Percentiles rank a stretch among this genome's conserved stretches.
These are phyloP conservation scores for Phaseolus lunatus DNA, from an alignment of 306 rosid species.

Conservation along the genomic window DNA sequence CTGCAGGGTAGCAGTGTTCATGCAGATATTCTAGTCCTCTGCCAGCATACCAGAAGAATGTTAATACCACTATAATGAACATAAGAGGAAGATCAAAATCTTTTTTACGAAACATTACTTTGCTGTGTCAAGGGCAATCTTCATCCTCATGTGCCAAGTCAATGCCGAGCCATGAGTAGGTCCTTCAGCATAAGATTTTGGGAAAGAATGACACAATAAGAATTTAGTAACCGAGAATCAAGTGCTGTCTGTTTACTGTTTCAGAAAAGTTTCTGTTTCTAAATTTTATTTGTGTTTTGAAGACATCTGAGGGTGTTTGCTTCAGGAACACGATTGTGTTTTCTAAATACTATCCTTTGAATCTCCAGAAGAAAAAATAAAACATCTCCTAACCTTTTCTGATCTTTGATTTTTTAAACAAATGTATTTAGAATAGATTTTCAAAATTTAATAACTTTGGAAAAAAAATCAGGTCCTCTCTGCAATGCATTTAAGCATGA, in stretches of 20 bases:
- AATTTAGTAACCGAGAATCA: neutral
- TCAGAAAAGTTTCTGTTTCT: neutral
- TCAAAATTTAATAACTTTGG: neutral
- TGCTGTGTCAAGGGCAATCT: conserved; percentile 93
- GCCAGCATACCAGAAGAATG: conserved; percentile 48
- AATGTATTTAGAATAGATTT: neutral
- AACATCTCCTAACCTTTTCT: neutral
- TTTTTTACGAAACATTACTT: conserved; percentile 58
- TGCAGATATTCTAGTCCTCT: conserved; percentile 95
- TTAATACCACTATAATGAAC: conserved; percentile 7
- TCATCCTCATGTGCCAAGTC: conserved; percentile 95
- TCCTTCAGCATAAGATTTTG: conserved; percentile 54
- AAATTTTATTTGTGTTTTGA: neutral
- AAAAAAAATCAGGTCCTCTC: neutral
- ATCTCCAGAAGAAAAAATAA: neutral
- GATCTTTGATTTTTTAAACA: neutral
- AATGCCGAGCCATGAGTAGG: conserved; percentile 80
- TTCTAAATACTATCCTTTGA: neutral
- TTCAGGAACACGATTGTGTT: neutral
- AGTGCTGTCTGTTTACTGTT: neutral
- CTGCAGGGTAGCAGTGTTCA: conserved; percentile 81
- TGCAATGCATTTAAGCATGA: neutral
- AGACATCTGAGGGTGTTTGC: neutral
- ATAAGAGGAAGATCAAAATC: conserved; percentile 10
- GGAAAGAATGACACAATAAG: conserved; percentile 5